Conservation (phyloP, 495 filamentous ascomycete species). For the Penicillium paradoxum region DNA sequence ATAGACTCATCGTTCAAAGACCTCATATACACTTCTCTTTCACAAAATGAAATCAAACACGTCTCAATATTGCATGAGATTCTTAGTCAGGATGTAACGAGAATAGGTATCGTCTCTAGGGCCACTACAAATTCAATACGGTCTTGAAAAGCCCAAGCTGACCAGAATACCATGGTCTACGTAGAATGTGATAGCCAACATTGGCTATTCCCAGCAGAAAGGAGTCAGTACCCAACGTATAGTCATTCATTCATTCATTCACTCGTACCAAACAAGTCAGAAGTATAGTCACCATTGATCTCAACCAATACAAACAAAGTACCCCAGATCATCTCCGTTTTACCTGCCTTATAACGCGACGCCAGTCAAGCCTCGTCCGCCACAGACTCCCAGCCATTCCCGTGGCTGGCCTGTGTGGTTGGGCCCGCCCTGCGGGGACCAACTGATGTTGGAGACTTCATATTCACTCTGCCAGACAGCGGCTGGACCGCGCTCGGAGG, state of each 20-base stretch:
- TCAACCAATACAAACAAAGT: constrained; percentile 7
- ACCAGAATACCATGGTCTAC: neutral
- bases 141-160: no score
- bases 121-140: neutral
- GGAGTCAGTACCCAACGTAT: constrained; percentile 13
- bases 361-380: constrained; percentile 87
- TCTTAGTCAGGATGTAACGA: no score
- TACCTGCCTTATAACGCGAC: constrained; percentile 53
- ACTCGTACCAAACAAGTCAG: constrained; percentile 31
- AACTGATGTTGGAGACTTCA: constrained; percentile 91
- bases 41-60: no score
- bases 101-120: no score
- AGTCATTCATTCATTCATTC: constrained; percentile 38
- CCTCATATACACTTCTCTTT: no score
- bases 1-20: neutral
- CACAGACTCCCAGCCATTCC: constrained; percentile 93
- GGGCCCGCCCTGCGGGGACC: constrained; percentile 75
- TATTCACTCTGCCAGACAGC: constrained; percentile 94
- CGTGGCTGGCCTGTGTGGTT: constrained; percentile 60
- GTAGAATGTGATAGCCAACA: neutral
- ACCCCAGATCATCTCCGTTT: neutral
- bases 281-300: neutral
- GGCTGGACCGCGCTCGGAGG: constrained; percentile 58
- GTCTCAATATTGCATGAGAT: no score
- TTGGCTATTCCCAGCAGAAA: neutral